Evolutionary conservation across 768 basidiomycete genomes (phyloP).

Genomic region (Suillus plorans): DNA sequence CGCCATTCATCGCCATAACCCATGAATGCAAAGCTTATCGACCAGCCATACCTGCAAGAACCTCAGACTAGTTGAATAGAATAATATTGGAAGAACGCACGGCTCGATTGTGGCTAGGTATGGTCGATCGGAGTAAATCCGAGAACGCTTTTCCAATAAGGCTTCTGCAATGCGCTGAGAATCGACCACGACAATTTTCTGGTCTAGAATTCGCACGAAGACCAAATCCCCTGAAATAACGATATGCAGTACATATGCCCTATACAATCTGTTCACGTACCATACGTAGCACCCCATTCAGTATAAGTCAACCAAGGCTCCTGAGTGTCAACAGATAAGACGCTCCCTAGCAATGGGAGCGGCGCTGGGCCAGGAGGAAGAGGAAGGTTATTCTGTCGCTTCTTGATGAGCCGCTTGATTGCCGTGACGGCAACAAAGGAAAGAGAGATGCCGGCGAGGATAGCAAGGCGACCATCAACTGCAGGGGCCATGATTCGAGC

Average conservation of each 20-base stretch:
- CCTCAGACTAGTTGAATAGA: not conserved
- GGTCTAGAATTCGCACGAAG: slow-evolving; percentile 1
- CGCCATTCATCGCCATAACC: slow-evolving; percentile 16
- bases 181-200: slow-evolving; percentile 4
- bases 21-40: slow-evolving; percentile 1
- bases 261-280: slow-evolving; percentile 12
- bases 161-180: slow-evolving; percentile 1
- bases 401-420: not conserved
- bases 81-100: not conserved
- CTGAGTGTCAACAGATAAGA: not conserved
- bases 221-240: slow-evolving; percentile 3
- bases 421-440: not conserved
- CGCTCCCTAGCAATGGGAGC: not conserved
- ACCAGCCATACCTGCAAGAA: slow-evolving; percentile 4
- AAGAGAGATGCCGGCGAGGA: not conserved
- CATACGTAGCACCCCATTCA: not conserved
- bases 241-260: not conserved
- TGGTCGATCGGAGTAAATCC: slow-evolving; percentile 10
- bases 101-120: slow-evolving; percentile 3
- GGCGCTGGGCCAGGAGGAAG: not conserved
- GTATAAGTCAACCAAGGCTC: not conserved
- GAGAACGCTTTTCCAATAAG: slow-evolving; percentile 10
- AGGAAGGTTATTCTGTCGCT: not conserved
- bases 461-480: not conserved
- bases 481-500: not conserved